These are phyloP conservation scores for Schwanniomyces sp. DNA, from an alignment of 805 yeast genomes.

Conservation along the genomic window DNA sequence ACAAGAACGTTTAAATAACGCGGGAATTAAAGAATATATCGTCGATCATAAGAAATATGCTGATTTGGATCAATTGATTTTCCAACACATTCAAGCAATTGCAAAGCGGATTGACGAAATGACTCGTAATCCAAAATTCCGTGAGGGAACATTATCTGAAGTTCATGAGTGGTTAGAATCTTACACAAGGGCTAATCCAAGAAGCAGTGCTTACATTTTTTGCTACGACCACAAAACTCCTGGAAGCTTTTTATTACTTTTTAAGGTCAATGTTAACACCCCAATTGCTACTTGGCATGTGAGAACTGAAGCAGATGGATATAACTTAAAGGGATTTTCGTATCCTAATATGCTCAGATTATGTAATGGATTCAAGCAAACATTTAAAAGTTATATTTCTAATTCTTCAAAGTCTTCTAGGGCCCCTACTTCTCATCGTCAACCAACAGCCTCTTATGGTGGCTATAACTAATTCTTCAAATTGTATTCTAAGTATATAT, in stretches of 20 bases:
- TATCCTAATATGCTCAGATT: slow-evolving; percentile 88
- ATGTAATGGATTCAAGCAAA: slow-evolving; percentile 92
- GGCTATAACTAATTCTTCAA: slow-evolving; percentile 21
- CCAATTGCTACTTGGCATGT: slow-evolving; percentile 86
- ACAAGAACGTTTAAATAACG: slow-evolving; percentile 67
- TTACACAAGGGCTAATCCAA: slow-evolving; percentile 88
- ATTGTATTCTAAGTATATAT: slow-evolving; percentile 3
- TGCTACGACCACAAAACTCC: slow-evolving; percentile 88
- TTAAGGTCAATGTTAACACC: slow-evolving; percentile 73
- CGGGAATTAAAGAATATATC: slow-evolving; percentile 51
- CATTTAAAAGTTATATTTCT: slow-evolving; percentile 36
- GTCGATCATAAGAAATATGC: slow-evolving; percentile 73
- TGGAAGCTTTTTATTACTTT: slow-evolving; percentile 88
- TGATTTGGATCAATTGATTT: slow-evolving; percentile 92
- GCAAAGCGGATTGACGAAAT: slow-evolving; percentile 82
- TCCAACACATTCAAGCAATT: slow-evolving; percentile 80
- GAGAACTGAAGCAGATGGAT: slow-evolving; percentile 86
- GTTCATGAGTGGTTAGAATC: slow-evolving; percentile 85
- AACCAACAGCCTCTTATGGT: slow-evolving; percentile 16
- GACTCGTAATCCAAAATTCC: slow-evolving; percentile 85
- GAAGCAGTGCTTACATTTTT: slow-evolving; percentile 86
- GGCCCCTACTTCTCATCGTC: slow-evolving; percentile 14
- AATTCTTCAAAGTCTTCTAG: slow-evolving; percentile 14
- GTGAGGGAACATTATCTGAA: slow-evolving; percentile 73
- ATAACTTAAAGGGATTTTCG: slow-evolving; percentile 69